Base-by-base conservation (phyloP, 2,329 filamentous ascomycete genomes). In the Xylariomycetidae sp. region DNA sequence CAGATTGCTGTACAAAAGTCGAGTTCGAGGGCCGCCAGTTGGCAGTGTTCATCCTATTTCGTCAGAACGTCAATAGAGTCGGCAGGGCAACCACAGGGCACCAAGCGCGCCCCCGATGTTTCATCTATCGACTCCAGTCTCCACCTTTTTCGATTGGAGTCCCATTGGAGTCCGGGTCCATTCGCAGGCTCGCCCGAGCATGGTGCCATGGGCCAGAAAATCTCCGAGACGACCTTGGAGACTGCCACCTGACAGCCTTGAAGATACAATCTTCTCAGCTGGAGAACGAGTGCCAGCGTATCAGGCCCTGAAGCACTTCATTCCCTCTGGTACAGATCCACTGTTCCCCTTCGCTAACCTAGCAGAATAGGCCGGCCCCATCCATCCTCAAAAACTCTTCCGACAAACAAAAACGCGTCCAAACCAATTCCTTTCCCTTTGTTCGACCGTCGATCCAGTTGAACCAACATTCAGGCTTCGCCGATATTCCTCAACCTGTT, bases 1-100 rank as follows among this genome's bases (percentile, higher is more conserved):
- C 20, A 12, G 16, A 23, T 26, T 26, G 5, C 15, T 27, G 15
- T 5, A 26, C 12, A 12, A 26, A 27, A 15, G 9, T 27, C 17
- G 26, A 26, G 15, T 14, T 26, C 15, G 25, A 26, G 33, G 36
- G 14, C 22, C 12, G 15, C 36, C 40, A 39, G 41, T 34, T 42
- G 30, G 32, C 34, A 27, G 35, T 36, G 31, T 30, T 42, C 27
- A 36, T 36, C 33, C 32, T 32, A 53, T 51, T 46, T 51, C 49
- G 47, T 53, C 51, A 49, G 42, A 49, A 37, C 31, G 45, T 55
- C 49, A 55, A 55, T 53, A 55, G 27, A 31, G 51, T 55, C 45
- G 50, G 42, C 50, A 47, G 33, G 48, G 51, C 49, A 55, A 55
- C 51, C 18, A 31, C 22, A 13, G 19, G 18, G 17, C 16, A 16